phyloP scores from a whole-genome alignment of 1,139 yeast genomes.

The Zygosaccharomyces sapae region DNA sequence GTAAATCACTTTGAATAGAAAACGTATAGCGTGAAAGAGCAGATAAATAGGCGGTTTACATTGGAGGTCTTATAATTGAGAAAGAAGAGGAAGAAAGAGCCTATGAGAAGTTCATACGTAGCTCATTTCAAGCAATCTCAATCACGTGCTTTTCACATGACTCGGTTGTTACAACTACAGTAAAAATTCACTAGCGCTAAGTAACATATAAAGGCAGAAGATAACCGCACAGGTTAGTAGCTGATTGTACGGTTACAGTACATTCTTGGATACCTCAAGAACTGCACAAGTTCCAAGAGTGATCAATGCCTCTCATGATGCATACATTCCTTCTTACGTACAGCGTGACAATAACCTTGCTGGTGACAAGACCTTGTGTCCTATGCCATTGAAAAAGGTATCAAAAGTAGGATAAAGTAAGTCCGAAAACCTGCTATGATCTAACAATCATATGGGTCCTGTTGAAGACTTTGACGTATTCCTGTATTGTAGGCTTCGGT shows the following conservation, averaged over 20 bases:
- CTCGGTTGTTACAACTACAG: too few relatives aligned
- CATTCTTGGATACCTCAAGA: not conserved
- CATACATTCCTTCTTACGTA: not conserved
- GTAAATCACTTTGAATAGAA: not conserved
- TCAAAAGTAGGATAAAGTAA: not conserved
- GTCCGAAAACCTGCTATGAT: too few relatives aligned
- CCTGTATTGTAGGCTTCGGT: too few relatives aligned
- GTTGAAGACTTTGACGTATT: too few relatives aligned
- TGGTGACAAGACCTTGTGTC: not conserved
- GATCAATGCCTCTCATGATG: not conserved
- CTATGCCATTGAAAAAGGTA: not conserved
- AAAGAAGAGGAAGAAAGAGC: not conserved
- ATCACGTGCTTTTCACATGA: too few relatives aligned
- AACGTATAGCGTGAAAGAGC: not conserved
- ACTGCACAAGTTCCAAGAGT: not conserved
- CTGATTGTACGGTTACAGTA: not conserved
- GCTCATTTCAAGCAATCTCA: too few relatives aligned
- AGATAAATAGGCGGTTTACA: too few relatives aligned
- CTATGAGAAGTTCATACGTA: not conserved
- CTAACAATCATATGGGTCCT: too few relatives aligned
- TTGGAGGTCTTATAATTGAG: too few relatives aligned
- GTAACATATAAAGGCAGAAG: too few relatives aligned
- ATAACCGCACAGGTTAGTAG: too few relatives aligned
- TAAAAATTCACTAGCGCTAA: too few relatives aligned
- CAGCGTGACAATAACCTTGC: slow-evolving; percentile 1